These are phyloP conservation scores for Magnaporthiopsis incrustans DNA, from an alignment of 2,329 filamentous ascomycete genomes.

Conservation along the genomic window DNA sequence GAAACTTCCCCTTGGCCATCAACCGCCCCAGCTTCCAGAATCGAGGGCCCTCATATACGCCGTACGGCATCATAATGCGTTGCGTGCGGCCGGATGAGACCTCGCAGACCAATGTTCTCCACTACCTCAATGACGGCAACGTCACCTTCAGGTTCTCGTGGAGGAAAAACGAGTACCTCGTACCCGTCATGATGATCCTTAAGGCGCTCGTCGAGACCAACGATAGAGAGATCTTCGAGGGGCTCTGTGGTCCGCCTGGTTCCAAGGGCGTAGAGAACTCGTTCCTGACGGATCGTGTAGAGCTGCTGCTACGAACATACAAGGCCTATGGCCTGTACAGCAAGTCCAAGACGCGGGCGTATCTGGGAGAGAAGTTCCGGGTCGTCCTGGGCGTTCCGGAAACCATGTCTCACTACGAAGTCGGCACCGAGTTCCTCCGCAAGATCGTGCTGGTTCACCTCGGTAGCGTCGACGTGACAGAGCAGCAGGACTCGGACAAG, in stretches of 20 bases:
- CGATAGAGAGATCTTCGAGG: constrained; percentile 91
- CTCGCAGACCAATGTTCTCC: constrained; percentile 92
- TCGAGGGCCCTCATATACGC: constrained; percentile 79
- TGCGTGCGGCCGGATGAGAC: constrained; percentile 95
- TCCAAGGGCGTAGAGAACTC: constrained; percentile 79
- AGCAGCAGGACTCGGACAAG: constrained; percentile 81
- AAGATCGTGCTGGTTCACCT: constrained; percentile 89
- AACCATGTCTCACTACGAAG: constrained; percentile 79
- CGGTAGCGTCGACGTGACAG: constrained; percentile 75
- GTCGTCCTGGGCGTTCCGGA: constrained; percentile 78
- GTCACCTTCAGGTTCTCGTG: constrained; percentile 96
- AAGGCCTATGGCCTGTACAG: constrained; percentile 82
- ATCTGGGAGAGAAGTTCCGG: constrained; percentile 85
- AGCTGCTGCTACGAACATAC: constrained; percentile 86
- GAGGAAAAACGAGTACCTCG: constrained; percentile 94
- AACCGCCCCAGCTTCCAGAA: constrained; percentile 82
- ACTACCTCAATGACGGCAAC: constrained; percentile 93
- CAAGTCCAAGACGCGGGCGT: constrained; percentile 72
- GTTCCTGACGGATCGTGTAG: constrained; percentile 90
- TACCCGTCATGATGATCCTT: constrained; percentile 92
- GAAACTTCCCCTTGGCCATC: constrained; percentile 95
- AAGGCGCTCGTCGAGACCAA: constrained; percentile 95
- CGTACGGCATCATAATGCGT: constrained; percentile 83
- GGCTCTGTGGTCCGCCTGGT: constrained; percentile 69
- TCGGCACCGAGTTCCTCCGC: constrained; percentile 82